phyloP scores from a whole-genome alignment of 495 filamentous ascomycete genomes.

The Penicillium crystallinum region DNA sequence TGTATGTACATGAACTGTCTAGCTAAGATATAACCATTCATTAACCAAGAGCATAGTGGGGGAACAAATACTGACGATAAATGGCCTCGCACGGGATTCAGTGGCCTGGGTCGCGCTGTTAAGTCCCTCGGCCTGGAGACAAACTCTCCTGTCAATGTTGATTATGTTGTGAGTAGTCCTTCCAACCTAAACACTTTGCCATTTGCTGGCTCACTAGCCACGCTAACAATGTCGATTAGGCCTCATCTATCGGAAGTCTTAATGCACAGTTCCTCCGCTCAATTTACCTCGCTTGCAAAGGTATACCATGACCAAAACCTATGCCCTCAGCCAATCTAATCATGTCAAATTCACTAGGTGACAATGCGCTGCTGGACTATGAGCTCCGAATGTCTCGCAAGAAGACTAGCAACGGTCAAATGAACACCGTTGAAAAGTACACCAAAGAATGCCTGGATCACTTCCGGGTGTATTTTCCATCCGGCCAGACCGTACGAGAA shows the following conservation, averaged over 20 bases:
- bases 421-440: conserved; percentile 15
- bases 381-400: conserved; percentile 36
- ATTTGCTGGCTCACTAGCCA: too few species aligned
- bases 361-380: conserved; percentile 55
- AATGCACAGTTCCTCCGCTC: conserved; percentile 61
- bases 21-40: not conserved
- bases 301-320: conserved; percentile 29
- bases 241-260: conserved; percentile 75
- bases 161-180: conserved; percentile 47
- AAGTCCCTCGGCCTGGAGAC: conserved; percentile 49
- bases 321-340: not conserved
- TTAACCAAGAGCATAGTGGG: conserved; percentile 38
- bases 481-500: conserved; percentile 58
- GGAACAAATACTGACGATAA: conserved; percentile 48
- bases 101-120: conserved; percentile 61
- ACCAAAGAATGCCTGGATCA: conserved; percentile 41
- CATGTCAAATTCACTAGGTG: conserved; percentile 36
- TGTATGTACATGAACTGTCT: conserved; percentile 33
- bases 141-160: conserved; percentile 46
- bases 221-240: conserved; percentile 32
- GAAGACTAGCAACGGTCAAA: not conserved
- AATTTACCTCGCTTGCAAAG: conserved; percentile 73
- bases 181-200: not conserved
- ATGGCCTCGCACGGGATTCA: conserved; percentile 62
- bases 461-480: conserved; percentile 81